Base-by-base conservation (phyloP, 495 filamentous ascomycete species). In the Hypomontagnella monticulosa region DNA sequence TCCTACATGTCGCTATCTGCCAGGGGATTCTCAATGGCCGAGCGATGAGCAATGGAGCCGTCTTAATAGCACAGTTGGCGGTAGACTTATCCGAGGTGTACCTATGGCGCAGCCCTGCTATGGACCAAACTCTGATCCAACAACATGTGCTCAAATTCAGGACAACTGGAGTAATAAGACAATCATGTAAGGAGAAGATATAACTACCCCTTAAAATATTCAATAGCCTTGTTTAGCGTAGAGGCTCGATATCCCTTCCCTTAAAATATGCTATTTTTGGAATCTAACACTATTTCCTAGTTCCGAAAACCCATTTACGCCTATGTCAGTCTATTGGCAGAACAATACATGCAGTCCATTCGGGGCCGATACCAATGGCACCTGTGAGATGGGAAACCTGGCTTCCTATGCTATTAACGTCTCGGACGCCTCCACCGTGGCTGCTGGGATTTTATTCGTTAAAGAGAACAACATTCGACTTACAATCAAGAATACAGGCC, bases 321-420 rank as follows among this genome's bases (percentile, higher is more conserved):
- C 14, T 1, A 60, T 60, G 57, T 5, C 34, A 14, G 23, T 23
- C 7, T 51, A 38, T 16, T 60, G 14, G 15, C 9, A 32, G 3
- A 60, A 60, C 11, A 8, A 10, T 12, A 83, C 75, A 50, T 88
- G 85, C 61, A 77, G 83, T 49, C 84, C 85, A 4, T 85, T 79
- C 60, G 70, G 74, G 40, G 58, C 76, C 1, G 57, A 67, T 10
- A 56, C 43, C 1, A 6, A 6, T 6, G 75, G 52, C 33, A 73
- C 77, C 10, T 91, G 87, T 75, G 73, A 67, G 3, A 64, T 87
- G 1, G 87, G 84, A 15, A 87, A 85, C 70, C 86, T 85, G 65
- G 79, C 85, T 7, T 42, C 54, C 6, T 90, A 89, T 60, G 74
- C 81, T 2, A 79, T 87, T 51, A 79, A 81, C 57, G 80, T 78